Percentiles rank a stretch among this genome's conserved stretches.
These are phyloP conservation scores for Tylopilus sp. DNA, from an alignment of 768 basidiomycete genomes.

Conservation along the genomic window DNA sequence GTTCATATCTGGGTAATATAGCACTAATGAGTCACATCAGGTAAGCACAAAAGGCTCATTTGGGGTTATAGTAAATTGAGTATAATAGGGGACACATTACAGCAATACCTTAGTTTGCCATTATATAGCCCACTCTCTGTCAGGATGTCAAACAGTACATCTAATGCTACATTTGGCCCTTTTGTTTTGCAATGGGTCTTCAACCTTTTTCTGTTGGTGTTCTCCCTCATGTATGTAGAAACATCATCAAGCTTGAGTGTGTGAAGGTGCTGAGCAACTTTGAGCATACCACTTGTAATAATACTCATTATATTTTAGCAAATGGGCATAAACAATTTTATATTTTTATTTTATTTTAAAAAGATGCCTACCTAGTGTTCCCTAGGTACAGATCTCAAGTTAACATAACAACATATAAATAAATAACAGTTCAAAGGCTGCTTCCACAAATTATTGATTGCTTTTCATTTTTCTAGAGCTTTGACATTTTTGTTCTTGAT, in stretches of 20 bases:
- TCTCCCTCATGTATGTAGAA: neutral
- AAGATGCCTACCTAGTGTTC: neutral
- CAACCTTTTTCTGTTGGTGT: neutral
- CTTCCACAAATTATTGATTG: neutral
- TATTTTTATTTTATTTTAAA: neutral
- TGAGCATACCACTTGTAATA: neutral
- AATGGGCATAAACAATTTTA: neutral
- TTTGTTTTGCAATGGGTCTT: neutral
- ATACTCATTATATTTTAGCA: neutral
- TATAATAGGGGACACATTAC: too few species aligned
- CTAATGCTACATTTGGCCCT: neutral
- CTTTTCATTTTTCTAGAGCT: neutral
- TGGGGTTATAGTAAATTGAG: too few species aligned
- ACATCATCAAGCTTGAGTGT: neutral
- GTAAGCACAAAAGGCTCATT: too few species aligned
- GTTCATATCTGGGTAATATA: neutral
- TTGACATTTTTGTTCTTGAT: too few species aligned
- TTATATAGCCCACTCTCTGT: neutral
- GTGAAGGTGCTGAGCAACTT: neutral
- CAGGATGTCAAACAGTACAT: neutral
- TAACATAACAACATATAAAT: neutral
- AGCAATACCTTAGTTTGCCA: too few species aligned
- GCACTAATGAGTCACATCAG: slow-evolving; percentile 9
- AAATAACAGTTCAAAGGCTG: neutral
- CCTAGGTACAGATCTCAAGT: neutral